These are phyloP conservation scores for Paramecium caudatum DNA, from an alignment of 73 alveolate species.

Conservation along the genomic window DNA sequence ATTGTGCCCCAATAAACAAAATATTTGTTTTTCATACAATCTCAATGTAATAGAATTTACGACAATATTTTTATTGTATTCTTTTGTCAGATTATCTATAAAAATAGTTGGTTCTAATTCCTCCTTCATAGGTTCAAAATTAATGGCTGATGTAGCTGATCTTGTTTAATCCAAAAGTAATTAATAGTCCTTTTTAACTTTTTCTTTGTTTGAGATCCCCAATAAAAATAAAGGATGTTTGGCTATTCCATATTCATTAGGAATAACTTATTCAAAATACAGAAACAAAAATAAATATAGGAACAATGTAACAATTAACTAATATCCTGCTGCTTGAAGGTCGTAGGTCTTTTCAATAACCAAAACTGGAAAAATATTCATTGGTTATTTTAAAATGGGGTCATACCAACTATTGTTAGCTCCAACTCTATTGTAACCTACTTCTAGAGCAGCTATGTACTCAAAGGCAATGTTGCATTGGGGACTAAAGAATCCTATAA, in stretches of 20 bases:
- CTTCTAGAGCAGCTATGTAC: slow-evolving; percentile 26
- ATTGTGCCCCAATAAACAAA: slow-evolving; percentile 94
- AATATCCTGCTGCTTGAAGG: not conserved
- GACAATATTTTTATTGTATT: slow-evolving; percentile 45
- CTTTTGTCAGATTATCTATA: slow-evolving; percentile 5
- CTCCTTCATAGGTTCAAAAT: not conserved
- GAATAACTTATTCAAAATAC: slow-evolving; percentile 85
- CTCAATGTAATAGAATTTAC: slow-evolving; percentile 71
- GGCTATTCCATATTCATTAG: slow-evolving; percentile 84
- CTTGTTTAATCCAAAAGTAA: not conserved
- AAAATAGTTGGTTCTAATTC: slow-evolving; percentile 11
- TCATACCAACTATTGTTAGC: not conserved
- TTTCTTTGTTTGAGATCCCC: not conserved
- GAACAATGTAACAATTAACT: slow-evolving; percentile 31
- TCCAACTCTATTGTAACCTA: slow-evolving; percentile 39
- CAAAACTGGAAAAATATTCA: slow-evolving; percentile 31
- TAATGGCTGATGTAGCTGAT: not conserved
- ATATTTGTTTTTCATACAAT: slow-evolving; percentile 86
- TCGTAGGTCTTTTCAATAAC: slow-evolving; percentile 8
- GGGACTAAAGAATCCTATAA: slow-evolving; percentile 31
- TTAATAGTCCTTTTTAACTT: not conserved
- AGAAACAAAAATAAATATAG: slow-evolving; percentile 79
- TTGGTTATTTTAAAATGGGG: not conserved
- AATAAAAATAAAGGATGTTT: slow-evolving; percentile 79
- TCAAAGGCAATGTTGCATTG: slow-evolving; percentile 56